Evolutionary conservation across 176 grass and related monocot species (phyloP), one percentile per base, ranked within the genome.

Genomic region (Oryza nivara): DNA sequence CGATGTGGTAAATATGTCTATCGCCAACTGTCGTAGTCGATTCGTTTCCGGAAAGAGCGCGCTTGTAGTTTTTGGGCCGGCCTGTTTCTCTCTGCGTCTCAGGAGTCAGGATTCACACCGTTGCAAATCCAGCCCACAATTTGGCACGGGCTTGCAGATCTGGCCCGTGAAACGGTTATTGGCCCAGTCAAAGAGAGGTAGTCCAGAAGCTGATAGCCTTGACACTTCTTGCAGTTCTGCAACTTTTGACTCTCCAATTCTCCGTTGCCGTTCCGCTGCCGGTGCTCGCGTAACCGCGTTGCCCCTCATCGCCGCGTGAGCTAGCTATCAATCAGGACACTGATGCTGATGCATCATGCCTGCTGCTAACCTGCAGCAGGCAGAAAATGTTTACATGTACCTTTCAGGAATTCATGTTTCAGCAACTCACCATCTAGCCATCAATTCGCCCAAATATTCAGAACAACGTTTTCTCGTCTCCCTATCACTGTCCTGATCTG

Each of bases 1-100:
- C 20, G 54, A 79, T 72, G 28, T 51, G 84, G 84, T 86, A 79
- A 0, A 6, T 7, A 43, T 9, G 7, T 56, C 15, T 56, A 19
- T 56, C 4, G 6, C 19, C 3, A 60, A 60, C 9, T n/a, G 19
- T 9, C 54, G 7, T 61, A 15, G 56, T 22, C 20, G 7, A 61
- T 61, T 61, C 19, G 11, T 61, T 61, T 2, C 6, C 20, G 5
- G 56, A 30, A 30, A 61, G 51, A 19, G 56, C 7, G 7, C 19
- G 20, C 20, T 61, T 22, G 17, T 8, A 58, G 6, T n/a, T 7
- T 52, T 20, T 58, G 54, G 11, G 17, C 19, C 0, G 5, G 17
- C 35, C 5, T 36, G 35, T 36, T 36, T 36, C 34, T 35, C 34
- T 35, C 34, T 35, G 34, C 34, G 34, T 35, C 34, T 35, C 34